These are phyloP conservation scores for Fusarium pseudoanthophilum DNA, from an alignment of 2,329 filamentous ascomycete species.

Conservation along the genomic window DNA sequence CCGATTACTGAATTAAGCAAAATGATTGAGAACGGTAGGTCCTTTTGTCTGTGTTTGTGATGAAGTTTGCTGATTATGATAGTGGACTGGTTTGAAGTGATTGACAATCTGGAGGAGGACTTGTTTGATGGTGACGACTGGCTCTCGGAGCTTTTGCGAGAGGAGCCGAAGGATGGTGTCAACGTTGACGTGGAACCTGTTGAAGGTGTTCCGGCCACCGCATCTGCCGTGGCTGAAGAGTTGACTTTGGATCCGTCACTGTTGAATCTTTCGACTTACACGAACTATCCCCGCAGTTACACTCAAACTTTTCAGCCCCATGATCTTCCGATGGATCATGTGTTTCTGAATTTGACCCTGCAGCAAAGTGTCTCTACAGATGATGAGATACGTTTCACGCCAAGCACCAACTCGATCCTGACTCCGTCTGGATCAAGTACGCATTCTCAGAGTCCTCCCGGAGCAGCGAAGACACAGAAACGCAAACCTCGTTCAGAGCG, in stretches of 20 bases:
- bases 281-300: not conserved
- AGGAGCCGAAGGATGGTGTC: not conserved
- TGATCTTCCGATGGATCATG: not conserved
- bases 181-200: not conserved
- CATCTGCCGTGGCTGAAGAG: not conserved
- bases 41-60: not conserved
- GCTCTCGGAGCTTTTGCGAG: not conserved
- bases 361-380: not conserved
- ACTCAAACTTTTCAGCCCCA: not conserved
- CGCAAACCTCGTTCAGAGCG: rapidly evolving
- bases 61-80: not conserved
- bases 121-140: not conserved
- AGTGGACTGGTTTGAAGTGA: not conserved
- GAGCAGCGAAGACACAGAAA: not conserved
- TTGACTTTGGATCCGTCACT: not conserved
- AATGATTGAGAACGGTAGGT: not conserved
- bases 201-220: not conserved
- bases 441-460: not conserved
- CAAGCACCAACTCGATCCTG: not conserved
- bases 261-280: not conserved
- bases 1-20: not conserved
- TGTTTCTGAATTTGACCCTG: not conserved
- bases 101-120: not conserved
- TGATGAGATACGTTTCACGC: not conserved
- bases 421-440: not conserved